Evolutionary conservation across 108 stramenopile genomes (phyloP), one percentile per base, ranked within the genome.

Genomic region (Heterococcus sp.): DNA sequence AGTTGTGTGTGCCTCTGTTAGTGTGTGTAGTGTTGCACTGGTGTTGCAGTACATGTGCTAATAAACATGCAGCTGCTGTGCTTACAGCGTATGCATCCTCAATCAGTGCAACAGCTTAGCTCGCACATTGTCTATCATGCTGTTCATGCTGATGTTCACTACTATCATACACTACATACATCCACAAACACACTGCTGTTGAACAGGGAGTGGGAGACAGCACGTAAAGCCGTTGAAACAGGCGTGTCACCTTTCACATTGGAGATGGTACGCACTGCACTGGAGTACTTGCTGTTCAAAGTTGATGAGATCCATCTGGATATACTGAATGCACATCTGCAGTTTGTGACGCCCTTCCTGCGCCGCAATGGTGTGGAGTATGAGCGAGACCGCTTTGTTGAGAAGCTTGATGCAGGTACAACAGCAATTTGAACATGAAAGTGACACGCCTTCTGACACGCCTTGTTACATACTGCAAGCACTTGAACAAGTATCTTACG

Each of bases 261-360:
- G 14, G 72, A 71, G 28, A 70, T 81, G 68, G 69, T 81, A 14
- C 38, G 72, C 35, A 72, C 72, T 37, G 72, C 71, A 66, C 72
- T 81, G 66, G 71, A 81, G 79, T 81, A 72, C 58, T 72, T 81
- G 5, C 72, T 81, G 33, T 69, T 72, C 4, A 81, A 81, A 72
- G 73, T 72, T 29, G 79, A 80, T 37, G 79, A 80, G 31, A 69
- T 80, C 79, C 79, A 80, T 72, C 72, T 80, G 79, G 79, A 80
- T 72, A 80, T 80, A 38, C 68, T 80, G 27, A 58, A 58, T 21
- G 46, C 46, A 21, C 46, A 58, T 21, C 14, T 58, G 46, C 14
- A 8, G 14, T 8, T 58, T 8, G 14, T 58, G 46, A 21, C 21
- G 46, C 46, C 46, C 14, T 58, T 14, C 46, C 46, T 58, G 46